Evolutionary conservation across 352 stramenopile species (phyloP).

Genomic region (Phytophthora nicotianae): DNA sequence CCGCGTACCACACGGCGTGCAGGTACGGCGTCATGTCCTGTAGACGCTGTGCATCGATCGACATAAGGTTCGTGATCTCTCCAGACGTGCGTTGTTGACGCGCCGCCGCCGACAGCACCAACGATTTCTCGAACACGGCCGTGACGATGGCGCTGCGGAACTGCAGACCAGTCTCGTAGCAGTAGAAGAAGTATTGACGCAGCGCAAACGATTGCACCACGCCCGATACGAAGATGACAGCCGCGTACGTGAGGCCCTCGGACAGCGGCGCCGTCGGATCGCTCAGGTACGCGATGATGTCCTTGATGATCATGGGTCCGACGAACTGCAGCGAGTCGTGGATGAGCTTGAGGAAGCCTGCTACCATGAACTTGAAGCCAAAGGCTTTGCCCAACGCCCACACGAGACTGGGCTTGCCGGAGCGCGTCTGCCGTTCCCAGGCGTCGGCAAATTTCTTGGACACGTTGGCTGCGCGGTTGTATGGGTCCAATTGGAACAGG

Average conservation of each 20-base stretch:
- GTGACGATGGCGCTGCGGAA: conserved; percentile 76
- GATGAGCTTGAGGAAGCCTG: conserved; percentile 78
- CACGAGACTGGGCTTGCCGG: conserved; percentile 52
- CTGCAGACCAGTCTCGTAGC: conserved; percentile 80
- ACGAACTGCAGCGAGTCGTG: conserved; percentile 89
- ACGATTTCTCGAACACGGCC: conserved; percentile 80
- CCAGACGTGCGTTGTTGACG: conserved; percentile 86
- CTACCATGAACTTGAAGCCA: conserved; percentile 55
- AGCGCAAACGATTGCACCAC: conserved; percentile 80
- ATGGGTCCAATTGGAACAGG: conserved; percentile 82
- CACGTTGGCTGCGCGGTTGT: conserved; percentile 65
- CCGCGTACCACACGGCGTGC: conserved; percentile 90
- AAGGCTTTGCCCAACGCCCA: conserved; percentile 57
- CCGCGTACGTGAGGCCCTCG: conserved; percentile 66
- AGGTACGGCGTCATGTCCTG: conserved; percentile 96
- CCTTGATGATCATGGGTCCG: conserved; percentile 80
- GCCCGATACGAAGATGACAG: conserved; percentile 70
- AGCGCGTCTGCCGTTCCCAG: conserved; percentile 49
- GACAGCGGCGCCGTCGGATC: conserved; percentile 62
- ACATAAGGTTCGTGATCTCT: conserved; percentile 98
- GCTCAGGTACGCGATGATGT: conserved; percentile 83
- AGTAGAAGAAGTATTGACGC: conserved; percentile 88
- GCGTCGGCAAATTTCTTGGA: conserved; percentile 46
- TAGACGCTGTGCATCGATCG: conserved; percentile 95
- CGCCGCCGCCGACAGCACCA: conserved; percentile 83